A percentile compares a stretch with the other conserved stretches of the same genome.
phyloP scores from a whole-genome alignment of 768 basidiomycete genomes.

The Mrakia gelida region DNA sequence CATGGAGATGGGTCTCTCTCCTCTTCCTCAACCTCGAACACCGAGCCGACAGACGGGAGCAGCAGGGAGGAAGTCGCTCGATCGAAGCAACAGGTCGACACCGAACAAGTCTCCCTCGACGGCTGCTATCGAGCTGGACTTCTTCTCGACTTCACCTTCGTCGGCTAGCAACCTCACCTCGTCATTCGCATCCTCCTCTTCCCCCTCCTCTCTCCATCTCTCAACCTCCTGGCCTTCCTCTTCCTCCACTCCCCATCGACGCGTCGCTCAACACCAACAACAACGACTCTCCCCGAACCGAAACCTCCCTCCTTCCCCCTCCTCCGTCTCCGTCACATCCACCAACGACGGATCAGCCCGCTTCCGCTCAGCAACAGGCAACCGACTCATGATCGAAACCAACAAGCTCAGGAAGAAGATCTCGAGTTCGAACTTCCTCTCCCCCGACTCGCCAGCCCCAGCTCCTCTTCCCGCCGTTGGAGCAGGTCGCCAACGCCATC shows the following conservation, averaged over 20 bases:
- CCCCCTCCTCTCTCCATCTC: no score
- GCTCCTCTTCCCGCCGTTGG: no score
- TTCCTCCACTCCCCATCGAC: background rate
- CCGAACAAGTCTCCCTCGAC: constrained; percentile 13
- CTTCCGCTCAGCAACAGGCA: constrained; percentile 5
- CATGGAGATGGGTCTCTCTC: background rate
- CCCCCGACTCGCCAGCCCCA: background rate
- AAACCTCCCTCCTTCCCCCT: background rate
- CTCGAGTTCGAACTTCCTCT: background rate
- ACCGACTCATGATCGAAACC: constrained; percentile 21
- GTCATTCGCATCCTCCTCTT: background rate
- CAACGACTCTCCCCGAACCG: background rate
- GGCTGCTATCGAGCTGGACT: background rate
- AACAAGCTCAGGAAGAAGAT: background rate
- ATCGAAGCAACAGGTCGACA: background rate
- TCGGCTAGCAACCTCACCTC: background rate
- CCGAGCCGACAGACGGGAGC: background rate
- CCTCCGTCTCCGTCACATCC: background rate
- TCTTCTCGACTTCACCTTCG: constrained; percentile 20
- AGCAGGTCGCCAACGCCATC: background rate
- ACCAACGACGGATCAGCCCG: background rate
- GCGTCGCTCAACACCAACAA: background rate
- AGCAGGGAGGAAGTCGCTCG: no score
- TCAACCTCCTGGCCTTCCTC: background rate
- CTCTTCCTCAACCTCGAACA: background rate